These are phyloP conservation scores for Colletotrichum trifolii DNA, from an alignment of 2,329 filamentous ascomycete genomes.

Conservation along the genomic window DNA sequence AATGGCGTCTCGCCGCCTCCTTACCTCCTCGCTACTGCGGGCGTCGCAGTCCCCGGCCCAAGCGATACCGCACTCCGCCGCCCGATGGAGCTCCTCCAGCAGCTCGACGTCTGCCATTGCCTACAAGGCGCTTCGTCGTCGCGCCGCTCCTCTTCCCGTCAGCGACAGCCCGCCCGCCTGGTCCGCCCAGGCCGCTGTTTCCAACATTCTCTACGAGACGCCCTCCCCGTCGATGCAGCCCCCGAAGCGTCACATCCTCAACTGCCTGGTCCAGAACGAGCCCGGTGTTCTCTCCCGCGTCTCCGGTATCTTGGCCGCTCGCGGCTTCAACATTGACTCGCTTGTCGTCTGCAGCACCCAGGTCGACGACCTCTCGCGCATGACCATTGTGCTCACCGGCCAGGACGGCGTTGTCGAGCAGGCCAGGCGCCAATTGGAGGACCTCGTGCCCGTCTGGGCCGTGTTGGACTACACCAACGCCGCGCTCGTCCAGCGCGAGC, in stretches of 20 bases:
- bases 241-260: slow-evolving; percentile 94
- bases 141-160: slow-evolving; percentile 85
- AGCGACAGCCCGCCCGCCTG: slow-evolving; percentile 80
- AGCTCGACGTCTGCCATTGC: slow-evolving; percentile 93
- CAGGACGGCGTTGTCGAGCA: slow-evolving; percentile 98
- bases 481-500: slow-evolving; percentile 93
- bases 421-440: slow-evolving; percentile 92
- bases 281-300: slow-evolving; percentile 96
- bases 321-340: slow-evolving; percentile 99
- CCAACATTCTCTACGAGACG: slow-evolving; percentile 98
- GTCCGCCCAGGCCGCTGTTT: slow-evolving; percentile 94
- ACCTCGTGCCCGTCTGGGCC: slow-evolving; percentile 97
- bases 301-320: slow-evolving; percentile 93
- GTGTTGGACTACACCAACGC: slow-evolving; percentile 95
- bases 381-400: slow-evolving; percentile 97
- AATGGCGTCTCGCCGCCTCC: slow-evolving; percentile 60
- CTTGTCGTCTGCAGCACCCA: slow-evolving; percentile 98
- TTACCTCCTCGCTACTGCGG: slow-evolving; percentile 53
- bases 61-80: slow-evolving; percentile 38
- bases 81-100: slow-evolving; percentile 55
- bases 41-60: slow-evolving; percentile 41
- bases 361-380: slow-evolving; percentile 94
- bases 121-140: slow-evolving; percentile 96
- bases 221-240: slow-evolving; percentile 85
- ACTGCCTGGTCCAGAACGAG: slow-evolving; percentile 99